These are phyloP conservation scores for Clitoria ternatea DNA, from an alignment of 306 rosid species.

Conservation along the genomic window DNA sequence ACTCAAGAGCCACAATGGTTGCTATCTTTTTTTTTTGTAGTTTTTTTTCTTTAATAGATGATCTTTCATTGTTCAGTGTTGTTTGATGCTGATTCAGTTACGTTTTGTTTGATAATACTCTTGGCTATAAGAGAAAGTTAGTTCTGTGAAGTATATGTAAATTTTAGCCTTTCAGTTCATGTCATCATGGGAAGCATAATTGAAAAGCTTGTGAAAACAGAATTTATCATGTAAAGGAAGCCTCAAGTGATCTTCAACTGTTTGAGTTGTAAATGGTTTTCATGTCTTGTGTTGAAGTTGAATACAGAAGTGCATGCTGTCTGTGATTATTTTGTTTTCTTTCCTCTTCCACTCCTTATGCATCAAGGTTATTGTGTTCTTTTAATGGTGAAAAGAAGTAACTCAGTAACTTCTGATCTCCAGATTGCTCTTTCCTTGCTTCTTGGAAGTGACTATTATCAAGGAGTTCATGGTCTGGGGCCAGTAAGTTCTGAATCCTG, in stretches of 20 bases:
- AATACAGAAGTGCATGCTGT: slow-evolving; percentile 2
- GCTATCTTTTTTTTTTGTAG: not conserved
- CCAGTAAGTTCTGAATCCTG: slow-evolving; percentile 46
- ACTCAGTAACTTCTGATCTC: slow-evolving; percentile 30
- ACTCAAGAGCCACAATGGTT: slow-evolving; percentile 8
- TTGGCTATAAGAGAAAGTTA: slow-evolving; percentile 12
- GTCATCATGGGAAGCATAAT: not conserved
- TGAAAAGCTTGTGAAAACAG: not conserved
- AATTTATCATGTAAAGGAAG: not conserved
- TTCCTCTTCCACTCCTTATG: not conserved
- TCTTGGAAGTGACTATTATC: slow-evolving; percentile 77
- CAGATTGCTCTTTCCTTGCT: slow-evolving; percentile 76
- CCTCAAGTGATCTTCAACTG: not conserved
- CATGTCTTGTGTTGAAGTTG: slow-evolving; percentile 10
- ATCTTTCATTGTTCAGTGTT: slow-evolving; percentile 11
- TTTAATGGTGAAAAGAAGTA: slow-evolving; percentile 20
- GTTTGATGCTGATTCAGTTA: slow-evolving; percentile 7
- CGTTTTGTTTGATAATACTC: too few relatives aligned
- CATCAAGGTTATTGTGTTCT: slow-evolving; percentile 3
- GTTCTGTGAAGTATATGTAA: not conserved
- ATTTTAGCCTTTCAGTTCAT: not conserved
- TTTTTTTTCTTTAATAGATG: not conserved
- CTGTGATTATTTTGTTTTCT: not conserved
- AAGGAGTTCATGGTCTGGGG: slow-evolving; percentile 72
- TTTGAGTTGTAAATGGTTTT: slow-evolving; percentile 13